phyloP scores from a whole-genome alignment of 495 filamentous ascomycete species.

The Penicillium longicatenatum region DNA sequence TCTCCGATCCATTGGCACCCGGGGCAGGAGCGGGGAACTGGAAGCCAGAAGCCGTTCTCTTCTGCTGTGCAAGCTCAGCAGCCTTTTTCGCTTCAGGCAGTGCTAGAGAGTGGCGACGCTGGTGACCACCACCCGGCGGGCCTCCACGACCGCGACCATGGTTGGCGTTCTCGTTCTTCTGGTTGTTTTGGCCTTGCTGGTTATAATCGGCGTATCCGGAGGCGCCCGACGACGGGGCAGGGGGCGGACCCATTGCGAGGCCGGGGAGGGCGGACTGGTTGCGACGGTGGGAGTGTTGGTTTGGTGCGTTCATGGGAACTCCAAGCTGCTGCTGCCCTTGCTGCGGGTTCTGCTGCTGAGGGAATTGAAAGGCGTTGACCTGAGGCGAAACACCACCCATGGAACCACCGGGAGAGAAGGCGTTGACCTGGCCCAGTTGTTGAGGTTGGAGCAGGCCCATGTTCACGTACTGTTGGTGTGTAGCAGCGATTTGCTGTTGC shows the following conservation, averaged over 20 bases:
- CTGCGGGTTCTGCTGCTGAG: constrained; percentile 71
- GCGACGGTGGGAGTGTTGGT: constrained; percentile 83
- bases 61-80: constrained; percentile 94
- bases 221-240: constrained; percentile 93
- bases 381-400: constrained; percentile 80
- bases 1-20: constrained; percentile 55
- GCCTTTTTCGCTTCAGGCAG: constrained; percentile 97
- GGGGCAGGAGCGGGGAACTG: constrained; percentile 80
- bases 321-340: constrained; percentile 74
- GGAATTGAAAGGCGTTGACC: constrained; percentile 84
- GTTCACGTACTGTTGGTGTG: constrained; percentile 95
- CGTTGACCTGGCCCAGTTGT: constrained; percentile 68
- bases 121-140: constrained; percentile 75
- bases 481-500: constrained; percentile 95
- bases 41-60: constrained; percentile 88
- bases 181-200: constrained; percentile 55
- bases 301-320: constrained; percentile 74
- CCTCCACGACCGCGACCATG: constrained; percentile 80
- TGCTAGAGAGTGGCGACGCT: constrained; percentile 91
- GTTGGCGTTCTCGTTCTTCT: constrained; percentile 68
- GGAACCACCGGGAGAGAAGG: constrained; percentile 64
- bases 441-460: constrained; percentile 90
- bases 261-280: constrained; percentile 97
- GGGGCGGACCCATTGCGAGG: constrained; percentile 85
- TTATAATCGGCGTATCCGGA: constrained; percentile 87